Evolutionary conservation across 2,329 filamentous ascomycete genomes (phyloP).

Genomic region (Aspergillus spinulosporus): DNA sequence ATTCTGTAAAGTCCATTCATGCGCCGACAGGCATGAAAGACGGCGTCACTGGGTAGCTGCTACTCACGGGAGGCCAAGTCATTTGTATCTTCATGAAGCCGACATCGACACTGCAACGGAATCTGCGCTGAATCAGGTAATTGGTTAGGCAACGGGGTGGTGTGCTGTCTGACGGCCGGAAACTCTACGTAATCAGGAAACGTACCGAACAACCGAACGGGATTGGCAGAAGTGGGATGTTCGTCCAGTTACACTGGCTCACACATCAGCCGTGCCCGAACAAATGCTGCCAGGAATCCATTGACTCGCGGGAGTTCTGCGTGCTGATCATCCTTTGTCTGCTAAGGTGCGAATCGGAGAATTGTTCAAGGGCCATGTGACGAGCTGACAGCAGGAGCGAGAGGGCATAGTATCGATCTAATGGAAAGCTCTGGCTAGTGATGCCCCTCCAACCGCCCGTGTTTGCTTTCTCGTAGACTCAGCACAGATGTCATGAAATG

Average conservation of each 20-base stretch:
- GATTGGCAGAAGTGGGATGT: background rate
- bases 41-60: background rate
- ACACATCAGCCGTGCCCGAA: background rate
- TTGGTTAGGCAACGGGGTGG: background rate
- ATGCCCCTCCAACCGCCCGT: background rate
- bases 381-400: background rate
- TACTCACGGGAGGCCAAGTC: background rate
- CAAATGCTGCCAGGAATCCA: background rate
- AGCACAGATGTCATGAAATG: background rate
- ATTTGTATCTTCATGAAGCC: background rate
- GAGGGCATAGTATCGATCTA: background rate
- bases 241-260: background rate
- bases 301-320: background rate
- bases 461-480: background rate
- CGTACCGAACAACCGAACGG: background rate
- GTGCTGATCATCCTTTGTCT: conserved; percentile 6
- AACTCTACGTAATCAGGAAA: background rate
- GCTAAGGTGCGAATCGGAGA: conserved; percentile 13
- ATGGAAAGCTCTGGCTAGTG: background rate
- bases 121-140: background rate
- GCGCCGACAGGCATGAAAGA: background rate
- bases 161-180: background rate
- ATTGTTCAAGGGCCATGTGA: conserved; percentile 12
- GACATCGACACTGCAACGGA: background rate
- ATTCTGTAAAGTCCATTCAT: background rate